These are phyloP conservation scores for Dioszegia hungarica DNA, from an alignment of 768 basidiomycete species.

Conservation along the genomic window DNA sequence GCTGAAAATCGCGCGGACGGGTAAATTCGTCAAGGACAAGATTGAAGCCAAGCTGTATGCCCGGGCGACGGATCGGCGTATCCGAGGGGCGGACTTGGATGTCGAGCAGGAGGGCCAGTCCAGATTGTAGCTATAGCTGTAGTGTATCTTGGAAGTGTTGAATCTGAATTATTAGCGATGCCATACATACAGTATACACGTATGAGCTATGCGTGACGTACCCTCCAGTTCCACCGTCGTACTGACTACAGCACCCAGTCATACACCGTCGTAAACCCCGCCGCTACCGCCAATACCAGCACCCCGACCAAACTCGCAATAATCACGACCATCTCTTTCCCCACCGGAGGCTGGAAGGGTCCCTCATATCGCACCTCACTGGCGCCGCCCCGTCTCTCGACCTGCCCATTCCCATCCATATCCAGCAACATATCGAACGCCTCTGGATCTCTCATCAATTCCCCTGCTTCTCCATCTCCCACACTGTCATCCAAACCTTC, in stretches of 20 bases:
- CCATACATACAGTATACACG: no score
- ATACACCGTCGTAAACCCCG: constrained; percentile 41
- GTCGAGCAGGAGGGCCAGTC: constrained; percentile 45
- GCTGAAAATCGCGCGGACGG: constrained; percentile 57
- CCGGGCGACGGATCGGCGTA: constrained; percentile 17
- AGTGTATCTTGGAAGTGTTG: no score
- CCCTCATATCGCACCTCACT: constrained; percentile 17
- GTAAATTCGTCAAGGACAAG: constrained; percentile 58
- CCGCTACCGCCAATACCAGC: constrained; percentile 26
- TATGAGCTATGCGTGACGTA: no score
- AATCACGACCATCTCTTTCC: constrained; percentile 28
- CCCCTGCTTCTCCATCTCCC: background rate
- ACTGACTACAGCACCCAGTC: constrained; percentile 41
- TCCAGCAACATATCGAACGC: constrained; percentile 4
- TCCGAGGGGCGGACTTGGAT: constrained; percentile 31
- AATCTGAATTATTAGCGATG: no score
- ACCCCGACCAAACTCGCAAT: constrained; percentile 23
- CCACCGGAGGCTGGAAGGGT: constrained; percentile 30
- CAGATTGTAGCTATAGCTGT: constrained; percentile 12
- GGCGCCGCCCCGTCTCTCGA: no score
- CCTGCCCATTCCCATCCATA: background rate
- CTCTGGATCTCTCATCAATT: background rate
- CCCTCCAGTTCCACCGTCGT: no score
- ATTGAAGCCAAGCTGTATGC: constrained; percentile 50
- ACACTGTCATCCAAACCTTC: background rate